Evolutionary conservation across 441 rosid species (phyloP).

Genomic region (Kokia cookei): DNA sequence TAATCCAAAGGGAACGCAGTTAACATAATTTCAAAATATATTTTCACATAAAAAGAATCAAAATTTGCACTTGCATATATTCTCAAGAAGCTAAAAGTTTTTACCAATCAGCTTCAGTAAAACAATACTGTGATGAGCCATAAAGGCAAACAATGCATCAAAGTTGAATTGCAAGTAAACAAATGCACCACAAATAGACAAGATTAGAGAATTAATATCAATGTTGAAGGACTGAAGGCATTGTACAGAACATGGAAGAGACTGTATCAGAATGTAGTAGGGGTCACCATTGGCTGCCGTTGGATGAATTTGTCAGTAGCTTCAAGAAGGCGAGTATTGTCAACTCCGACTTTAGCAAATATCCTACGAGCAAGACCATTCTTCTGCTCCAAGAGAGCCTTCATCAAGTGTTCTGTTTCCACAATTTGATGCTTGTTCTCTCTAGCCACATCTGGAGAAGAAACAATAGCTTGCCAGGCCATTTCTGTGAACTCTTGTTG

Average conservation of each 20-base stretch:
- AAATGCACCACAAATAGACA: background rate
- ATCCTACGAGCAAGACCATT: slow-evolving; percentile 97
- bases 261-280: background rate
- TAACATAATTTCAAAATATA: background rate
- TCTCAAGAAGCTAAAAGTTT: background rate
- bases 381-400: slow-evolving; percentile 93
- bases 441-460: slow-evolving; percentile 90
- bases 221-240: background rate
- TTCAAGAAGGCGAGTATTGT: slow-evolving; percentile 86
- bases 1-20: background rate
- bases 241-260: background rate
- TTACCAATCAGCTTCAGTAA: background rate
- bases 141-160: background rate
- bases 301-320: slow-evolving; percentile 86
- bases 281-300: slow-evolving; percentile 86
- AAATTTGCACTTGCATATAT: background rate
- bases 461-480: slow-evolving; percentile 99
- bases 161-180: background rate
- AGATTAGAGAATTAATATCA: background rate
- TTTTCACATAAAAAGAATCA: background rate
- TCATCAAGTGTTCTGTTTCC: slow-evolving; percentile 97
- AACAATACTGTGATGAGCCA: background rate
- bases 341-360: slow-evolving; percentile 79
- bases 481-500: slow-evolving; percentile 96
- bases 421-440: slow-evolving; percentile 97